Evolutionary conservation across 192 early-diverging fungal genomes (phyloP).

Genomic region (Phycomyces blakesleeanus): DNA sequence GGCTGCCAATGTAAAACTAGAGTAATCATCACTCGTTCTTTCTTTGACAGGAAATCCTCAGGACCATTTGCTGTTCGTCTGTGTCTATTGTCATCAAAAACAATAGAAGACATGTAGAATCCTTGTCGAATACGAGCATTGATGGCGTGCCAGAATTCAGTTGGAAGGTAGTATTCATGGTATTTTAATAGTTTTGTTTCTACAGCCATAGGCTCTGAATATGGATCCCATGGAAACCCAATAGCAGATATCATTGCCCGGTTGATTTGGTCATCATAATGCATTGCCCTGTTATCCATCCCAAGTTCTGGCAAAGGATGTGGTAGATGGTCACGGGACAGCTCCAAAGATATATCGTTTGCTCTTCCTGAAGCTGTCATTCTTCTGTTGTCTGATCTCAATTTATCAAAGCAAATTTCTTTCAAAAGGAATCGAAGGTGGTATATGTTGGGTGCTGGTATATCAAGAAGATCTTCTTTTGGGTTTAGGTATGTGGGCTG

Average conservation of each 20-base stretch:
- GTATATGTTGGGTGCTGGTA: constrained; percentile 45
- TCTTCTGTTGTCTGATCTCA: constrained; percentile 21
- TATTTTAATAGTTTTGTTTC: constrained; percentile 59
- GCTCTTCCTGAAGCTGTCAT: constrained; percentile 31
- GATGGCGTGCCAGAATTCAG: constrained; percentile 58
- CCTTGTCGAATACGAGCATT: constrained; percentile 68
- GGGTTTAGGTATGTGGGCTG: background rate
- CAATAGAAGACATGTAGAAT: constrained; percentile 58
- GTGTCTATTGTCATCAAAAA: constrained; percentile 39
- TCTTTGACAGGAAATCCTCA: constrained; percentile 12
- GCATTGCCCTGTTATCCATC: background rate
- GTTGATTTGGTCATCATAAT: constrained; percentile 5
- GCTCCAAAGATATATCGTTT: constrained; percentile 32
- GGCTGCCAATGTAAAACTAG: constrained; percentile 70
- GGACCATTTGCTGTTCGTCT: constrained; percentile 6
- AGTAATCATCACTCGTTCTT: constrained; percentile 57
- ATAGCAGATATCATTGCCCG: constrained; percentile 33
- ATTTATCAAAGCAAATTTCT: constrained; percentile 37
- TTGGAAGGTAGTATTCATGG: constrained; percentile 60
- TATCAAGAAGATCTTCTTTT: background rate
- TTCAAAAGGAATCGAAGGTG: constrained; percentile 46
- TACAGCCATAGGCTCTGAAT: constrained; percentile 54
- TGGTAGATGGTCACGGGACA: background rate
- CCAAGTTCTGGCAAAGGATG: background rate
- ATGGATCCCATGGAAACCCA: constrained; percentile 65